Percentiles rank a stretch among this genome's conserved stretches.
These are phyloP conservation scores for Rhododendron kiyosumense DNA, from an alignment of 148 eudicot genomes.

Conservation along the genomic window DNA sequence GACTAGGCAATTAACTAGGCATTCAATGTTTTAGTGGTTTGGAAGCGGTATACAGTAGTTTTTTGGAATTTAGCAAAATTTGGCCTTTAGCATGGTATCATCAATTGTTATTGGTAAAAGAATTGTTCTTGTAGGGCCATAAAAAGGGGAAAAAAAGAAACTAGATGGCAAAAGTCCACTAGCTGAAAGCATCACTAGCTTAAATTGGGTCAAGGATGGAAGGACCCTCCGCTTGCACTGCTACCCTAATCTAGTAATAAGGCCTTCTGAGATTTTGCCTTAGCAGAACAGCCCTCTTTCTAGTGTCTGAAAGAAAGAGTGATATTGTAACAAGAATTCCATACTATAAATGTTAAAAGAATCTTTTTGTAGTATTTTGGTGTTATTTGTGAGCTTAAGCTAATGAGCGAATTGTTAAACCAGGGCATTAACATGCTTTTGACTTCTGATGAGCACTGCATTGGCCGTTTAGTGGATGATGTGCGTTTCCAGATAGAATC, in stretches of 20 bases:
- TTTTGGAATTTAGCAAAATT: neutral
- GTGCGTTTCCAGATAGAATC: conserved; percentile 62
- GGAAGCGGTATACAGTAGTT: neutral
- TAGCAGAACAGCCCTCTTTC: neutral
- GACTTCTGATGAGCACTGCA: conserved; percentile 61
- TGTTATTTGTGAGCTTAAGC: conserved; percentile 6
- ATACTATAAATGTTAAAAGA: neutral
- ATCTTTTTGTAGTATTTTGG: neutral
- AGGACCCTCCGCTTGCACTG: neutral
- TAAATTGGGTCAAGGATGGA: neutral
- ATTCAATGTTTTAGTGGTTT: neutral
- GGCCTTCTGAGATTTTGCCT: neutral
- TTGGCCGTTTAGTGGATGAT: conserved; percentile 81
- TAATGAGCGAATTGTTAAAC: conserved; percentile 15
- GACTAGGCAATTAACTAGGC: neutral
- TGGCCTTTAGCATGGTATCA: neutral
- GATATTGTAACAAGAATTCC: neutral
- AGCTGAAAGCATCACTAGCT: neutral
- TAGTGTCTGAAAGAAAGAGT: neutral
- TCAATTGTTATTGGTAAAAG: neutral
- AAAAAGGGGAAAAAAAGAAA: neutral
- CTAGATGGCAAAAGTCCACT: neutral
- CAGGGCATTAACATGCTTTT: conserved; percentile 90
- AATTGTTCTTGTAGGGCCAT: neutral
- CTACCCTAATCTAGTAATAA: neutral